These are phyloP conservation scores for Geotrichum phurueaensis DNA, from an alignment of 1,139 yeast species.

Conservation along the genomic window DNA sequence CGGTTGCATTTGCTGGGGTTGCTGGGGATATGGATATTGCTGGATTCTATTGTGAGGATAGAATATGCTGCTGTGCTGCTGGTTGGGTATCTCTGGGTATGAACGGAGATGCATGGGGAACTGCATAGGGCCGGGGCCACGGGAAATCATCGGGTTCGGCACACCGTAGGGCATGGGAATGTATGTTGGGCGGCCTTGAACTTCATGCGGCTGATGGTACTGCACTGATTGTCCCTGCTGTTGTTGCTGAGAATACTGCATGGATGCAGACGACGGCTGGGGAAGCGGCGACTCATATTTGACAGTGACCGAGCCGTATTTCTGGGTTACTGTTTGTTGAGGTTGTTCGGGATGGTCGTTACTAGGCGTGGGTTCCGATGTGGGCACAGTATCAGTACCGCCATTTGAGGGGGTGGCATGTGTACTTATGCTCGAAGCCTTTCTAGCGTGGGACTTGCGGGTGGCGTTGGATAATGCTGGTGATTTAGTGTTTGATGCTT, in stretches of 20 bases:
- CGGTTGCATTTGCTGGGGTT: neutral
- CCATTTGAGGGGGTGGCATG: neutral
- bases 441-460: slow-evolving; percentile 8
- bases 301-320: neutral
- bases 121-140: slow-evolving; percentile 18
- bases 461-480: slow-evolving; percentile 17
- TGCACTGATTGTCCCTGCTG: slow-evolving; percentile 2
- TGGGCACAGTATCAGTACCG: neutral
- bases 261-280: neutral
- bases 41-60: slow-evolving; percentile 13
- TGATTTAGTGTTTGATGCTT: slow-evolving; percentile 6
- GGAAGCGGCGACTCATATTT: neutral
- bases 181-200: neutral
- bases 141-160: neutral
- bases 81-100: slow-evolving; percentile 1
- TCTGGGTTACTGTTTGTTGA: neutral
- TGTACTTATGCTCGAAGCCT: neutral
- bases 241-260: neutral
- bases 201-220: neutral
- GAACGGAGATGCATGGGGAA: slow-evolving; percentile 13
- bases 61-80: slow-evolving; percentile 1
- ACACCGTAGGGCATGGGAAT: neutral
- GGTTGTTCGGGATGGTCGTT: neutral
- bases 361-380: neutral
- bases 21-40: slow-evolving; percentile 6